Evolutionary conservation across 2,329 filamentous ascomycete species (phyloP), one percentile per base, ranked within the genome.

Genomic region (Fusarium beomiforme): DNA sequence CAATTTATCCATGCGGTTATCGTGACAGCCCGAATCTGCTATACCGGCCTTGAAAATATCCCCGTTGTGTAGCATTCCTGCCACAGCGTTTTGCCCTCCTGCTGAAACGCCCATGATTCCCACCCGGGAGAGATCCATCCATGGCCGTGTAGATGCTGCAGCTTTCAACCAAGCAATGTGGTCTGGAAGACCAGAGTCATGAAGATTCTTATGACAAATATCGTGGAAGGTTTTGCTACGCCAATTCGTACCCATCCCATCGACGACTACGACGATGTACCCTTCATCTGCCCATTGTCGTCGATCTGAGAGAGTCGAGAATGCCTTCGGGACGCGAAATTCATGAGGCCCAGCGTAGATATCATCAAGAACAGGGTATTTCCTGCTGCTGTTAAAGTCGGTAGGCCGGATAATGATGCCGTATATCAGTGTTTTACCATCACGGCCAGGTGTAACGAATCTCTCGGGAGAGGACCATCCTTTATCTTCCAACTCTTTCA

Each of bases 201-300:
- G 56, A 11, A 79, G 59, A 16, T 78, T 75, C 68, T 80, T 79
- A 49, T 75, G 76, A 49, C 75, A 77, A 5, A 77, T 67, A 24
- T 79, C 71, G 42, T 80, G 78, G 34, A 80, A 79, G 16, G 39
- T 39, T 60, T 79, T 79, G 11, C 57, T 61, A 21, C 78, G 76
- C 73, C 74, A 78, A 53, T 76, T 77, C 3, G 78, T 80, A 10
- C 78, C 78, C 78, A 79, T 79, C 53, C 78, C 78, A 43, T 80
- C 78, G 11, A 77, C 34, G 10, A 72, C 68, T 8, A 79, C 78
- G 5, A 79, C 67, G 26, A 79, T 51, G 47, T 77, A 80, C 23
- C 78, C 78, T 19, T 75, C 61, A n/a, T 78, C 67, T 11, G 78
- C 78, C 68, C 72, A 71, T 33, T 71, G 46, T 21, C 71, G 71